These are phyloP conservation scores for Bremia lactucae DNA, from an alignment of 352 stramenopile genomes.

Conservation along the genomic window DNA sequence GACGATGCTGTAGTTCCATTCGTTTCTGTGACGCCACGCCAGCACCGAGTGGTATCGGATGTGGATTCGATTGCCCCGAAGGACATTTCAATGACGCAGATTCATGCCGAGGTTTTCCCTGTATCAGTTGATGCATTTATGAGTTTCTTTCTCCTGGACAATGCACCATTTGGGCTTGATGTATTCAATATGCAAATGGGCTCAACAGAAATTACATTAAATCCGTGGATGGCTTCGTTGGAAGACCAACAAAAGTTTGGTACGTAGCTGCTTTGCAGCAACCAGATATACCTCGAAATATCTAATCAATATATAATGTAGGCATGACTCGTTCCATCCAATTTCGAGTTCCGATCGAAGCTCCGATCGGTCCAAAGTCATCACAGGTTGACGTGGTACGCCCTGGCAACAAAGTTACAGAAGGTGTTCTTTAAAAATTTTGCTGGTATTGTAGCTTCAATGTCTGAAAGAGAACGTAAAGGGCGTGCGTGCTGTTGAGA, in stretches of 20 bases:
- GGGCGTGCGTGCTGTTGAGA: conserved; percentile 47
- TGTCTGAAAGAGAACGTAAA: conserved; percentile 38
- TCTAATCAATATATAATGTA: conserved; percentile 5
- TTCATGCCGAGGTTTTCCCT: conserved; percentile 49
- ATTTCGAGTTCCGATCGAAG: conserved; percentile 68
- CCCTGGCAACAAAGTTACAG: not conserved
- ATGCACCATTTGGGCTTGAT: conserved; percentile 56
- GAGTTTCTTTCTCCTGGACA: conserved; percentile 51
- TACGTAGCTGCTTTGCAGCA: conserved; percentile 3
- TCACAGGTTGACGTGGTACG: conserved; percentile 69
- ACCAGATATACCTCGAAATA: not conserved
- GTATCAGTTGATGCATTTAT: conserved; percentile 65
- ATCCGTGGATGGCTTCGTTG: conserved; percentile 45
- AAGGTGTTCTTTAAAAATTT: not conserved
- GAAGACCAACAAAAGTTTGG: conserved; percentile 34
- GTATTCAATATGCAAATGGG: conserved; percentile 49
- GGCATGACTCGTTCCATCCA: conserved; percentile 55
- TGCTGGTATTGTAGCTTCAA: conserved; percentile 32
- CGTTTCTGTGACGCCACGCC: conserved; percentile 7
- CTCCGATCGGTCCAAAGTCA: conserved; percentile 72
- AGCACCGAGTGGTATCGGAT: conserved; percentile 47
- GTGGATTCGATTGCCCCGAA: conserved; percentile 44
- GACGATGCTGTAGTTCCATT: conserved; percentile 7
- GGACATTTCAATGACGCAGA: conserved; percentile 65
- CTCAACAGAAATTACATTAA: conserved; percentile 62